phyloP scores from a whole-genome alignment of 139 green algal genomes.

The Coccomyxa sp. region DNA sequence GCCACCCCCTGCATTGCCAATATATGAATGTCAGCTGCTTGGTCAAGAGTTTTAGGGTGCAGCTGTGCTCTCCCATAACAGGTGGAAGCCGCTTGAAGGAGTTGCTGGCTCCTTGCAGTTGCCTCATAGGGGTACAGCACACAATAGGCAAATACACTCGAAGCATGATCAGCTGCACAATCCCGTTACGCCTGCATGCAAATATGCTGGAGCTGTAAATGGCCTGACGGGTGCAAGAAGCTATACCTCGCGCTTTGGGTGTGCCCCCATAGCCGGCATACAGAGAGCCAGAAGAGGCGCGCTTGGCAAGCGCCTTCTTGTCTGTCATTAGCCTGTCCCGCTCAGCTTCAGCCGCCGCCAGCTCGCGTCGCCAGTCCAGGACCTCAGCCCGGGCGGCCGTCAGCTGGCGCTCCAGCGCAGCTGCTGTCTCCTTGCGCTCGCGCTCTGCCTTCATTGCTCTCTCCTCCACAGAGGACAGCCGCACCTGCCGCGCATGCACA shows the following conservation, averaged over 20 bases:
- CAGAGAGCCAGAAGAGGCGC: background rate
- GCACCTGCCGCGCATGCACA: slow-evolving; percentile 9
- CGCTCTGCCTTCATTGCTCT: slow-evolving; percentile 9
- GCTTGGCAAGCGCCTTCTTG: background rate
- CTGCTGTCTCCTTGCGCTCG: slow-evolving; percentile 4
- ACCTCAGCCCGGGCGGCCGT: slow-evolving; percentile 10
- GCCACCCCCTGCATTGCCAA: slow-evolving; percentile 29
- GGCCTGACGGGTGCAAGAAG: too few species aligned
- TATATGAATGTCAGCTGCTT: background rate
- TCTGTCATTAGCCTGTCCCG: background rate
- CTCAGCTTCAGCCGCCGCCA: slow-evolving; percentile 14
- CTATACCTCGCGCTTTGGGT: background rate
- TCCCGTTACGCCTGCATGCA: too few species aligned
- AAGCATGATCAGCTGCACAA: too few species aligned
- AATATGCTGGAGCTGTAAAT: too few species aligned
- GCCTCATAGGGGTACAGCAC: too few species aligned
- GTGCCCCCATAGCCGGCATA: slow-evolving; percentile 1
- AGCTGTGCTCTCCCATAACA: too few species aligned
- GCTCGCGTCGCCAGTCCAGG: slow-evolving; percentile 10
- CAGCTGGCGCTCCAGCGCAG: slow-evolving; percentile 14
- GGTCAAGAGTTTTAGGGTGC: too few species aligned
- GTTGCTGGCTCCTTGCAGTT: background rate
- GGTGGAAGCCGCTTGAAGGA: background rate
- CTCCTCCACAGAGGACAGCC: slow-evolving; percentile 17
- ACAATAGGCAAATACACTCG: too few species aligned